A percentile compares a stretch with the other conserved stretches of the same genome.
Conservation (phyloP, 192 early-diverging fungal genomes). For the Coemansia sp. region DNA sequence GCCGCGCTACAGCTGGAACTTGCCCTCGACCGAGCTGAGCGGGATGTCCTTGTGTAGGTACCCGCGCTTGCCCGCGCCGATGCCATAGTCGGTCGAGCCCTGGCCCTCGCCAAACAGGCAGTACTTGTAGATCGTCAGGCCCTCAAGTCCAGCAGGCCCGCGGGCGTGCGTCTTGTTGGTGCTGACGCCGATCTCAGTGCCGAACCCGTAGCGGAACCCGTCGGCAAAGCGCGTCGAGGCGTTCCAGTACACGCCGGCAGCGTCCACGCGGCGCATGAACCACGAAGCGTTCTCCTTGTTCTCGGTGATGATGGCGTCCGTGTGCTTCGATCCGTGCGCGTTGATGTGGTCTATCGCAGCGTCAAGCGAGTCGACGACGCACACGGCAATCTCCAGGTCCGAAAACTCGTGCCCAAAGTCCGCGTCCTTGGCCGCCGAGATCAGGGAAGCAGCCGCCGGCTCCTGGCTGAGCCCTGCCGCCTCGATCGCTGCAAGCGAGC, state of each 20-base stretch:
- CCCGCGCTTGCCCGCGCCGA: conserved; percentile 59
- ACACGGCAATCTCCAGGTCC: conserved; percentile 79
- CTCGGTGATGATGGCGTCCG: conserved; percentile 92
- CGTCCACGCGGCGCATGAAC: conserved; percentile 92
- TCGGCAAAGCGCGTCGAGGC: conserved; percentile 95
- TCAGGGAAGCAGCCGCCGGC: conserved; percentile 1
- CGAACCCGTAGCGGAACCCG: conserved; percentile 98
- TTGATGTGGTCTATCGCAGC: conserved; percentile 93
- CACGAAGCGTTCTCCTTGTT: conserved; percentile 61
- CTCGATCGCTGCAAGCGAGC: conserved; percentile 44
- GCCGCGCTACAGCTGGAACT: conserved; percentile 35
- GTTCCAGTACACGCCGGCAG: conserved; percentile 98
- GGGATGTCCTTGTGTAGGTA: conserved; percentile 72
- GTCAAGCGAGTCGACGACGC: conserved; percentile 66
- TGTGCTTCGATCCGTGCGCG: conserved; percentile 90
- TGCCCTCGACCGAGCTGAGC: conserved; percentile 33
- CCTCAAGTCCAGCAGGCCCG: conserved; percentile 96
- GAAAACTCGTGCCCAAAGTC: conserved; percentile 94
- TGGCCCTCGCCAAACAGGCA: conserved; percentile 87
- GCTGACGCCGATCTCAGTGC: conserved; percentile 94
- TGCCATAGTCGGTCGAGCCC: conserved; percentile 73
- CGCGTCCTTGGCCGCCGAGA: conserved; percentile 21
- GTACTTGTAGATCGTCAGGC: conserved; percentile 99
- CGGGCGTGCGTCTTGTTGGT: conserved; percentile 99
- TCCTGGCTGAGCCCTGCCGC: conserved; percentile 10